These are phyloP conservation scores for Didymellaceae sp. DNA, from an alignment of 2,329 filamentous ascomycete species.

Conservation along the genomic window DNA sequence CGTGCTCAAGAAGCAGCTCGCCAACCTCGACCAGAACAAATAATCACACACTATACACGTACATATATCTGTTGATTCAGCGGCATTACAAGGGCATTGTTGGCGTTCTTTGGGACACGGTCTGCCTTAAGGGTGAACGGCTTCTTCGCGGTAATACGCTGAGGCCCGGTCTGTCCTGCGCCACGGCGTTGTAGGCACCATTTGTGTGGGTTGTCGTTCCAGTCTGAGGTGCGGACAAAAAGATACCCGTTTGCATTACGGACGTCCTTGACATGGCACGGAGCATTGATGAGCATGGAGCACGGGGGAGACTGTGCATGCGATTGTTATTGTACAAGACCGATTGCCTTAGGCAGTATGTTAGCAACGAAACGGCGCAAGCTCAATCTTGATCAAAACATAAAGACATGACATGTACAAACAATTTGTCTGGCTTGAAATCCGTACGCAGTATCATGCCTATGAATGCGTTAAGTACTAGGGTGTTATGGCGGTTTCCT, in stretches of 20 bases:
- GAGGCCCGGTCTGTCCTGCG: constrained; percentile 21
- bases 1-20: constrained; percentile 55
- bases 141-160: constrained; percentile 23
- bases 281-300: neutral
- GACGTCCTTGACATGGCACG: constrained; percentile 18
- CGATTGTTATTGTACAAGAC: neutral
- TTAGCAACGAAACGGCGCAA: neutral
- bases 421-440: neutral
- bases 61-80: constrained; percentile 35
- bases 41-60: constrained; percentile 29
- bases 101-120: constrained; percentile 40
- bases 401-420: neutral
- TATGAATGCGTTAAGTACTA: neutral
- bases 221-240: constrained; percentile 19
- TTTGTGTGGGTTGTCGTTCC: constrained; percentile 7
- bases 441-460: neutral
- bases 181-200: constrained; percentile 37
- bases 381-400: neutral
- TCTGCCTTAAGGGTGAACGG: constrained; percentile 16
- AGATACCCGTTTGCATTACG: constrained; percentile 38
- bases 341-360: too few species aligned
- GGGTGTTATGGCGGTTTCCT: neutral
- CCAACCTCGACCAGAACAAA: constrained; percentile 48
- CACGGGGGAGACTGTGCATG: neutral
- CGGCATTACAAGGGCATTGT: constrained; percentile 46